Evolutionary conservation across 1,284 basidiomycete genomes (phyloP).

Genomic region (Volvariella volvacea): DNA sequence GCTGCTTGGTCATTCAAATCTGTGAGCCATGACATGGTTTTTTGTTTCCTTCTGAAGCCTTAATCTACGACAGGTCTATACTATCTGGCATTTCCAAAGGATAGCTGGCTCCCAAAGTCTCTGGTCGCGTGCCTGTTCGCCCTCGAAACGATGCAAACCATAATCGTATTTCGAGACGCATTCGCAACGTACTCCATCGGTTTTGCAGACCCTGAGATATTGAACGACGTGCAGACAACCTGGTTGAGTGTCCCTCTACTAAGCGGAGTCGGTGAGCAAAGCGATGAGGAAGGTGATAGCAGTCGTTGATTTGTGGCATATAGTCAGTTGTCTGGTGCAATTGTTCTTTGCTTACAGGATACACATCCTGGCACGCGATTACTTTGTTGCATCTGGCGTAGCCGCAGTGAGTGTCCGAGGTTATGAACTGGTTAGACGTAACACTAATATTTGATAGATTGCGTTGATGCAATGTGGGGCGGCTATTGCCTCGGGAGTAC

Average conservation of each 20-base stretch:
- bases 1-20: constrained; percentile 12
- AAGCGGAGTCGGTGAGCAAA: constrained; percentile 10
- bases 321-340: constrained; percentile 20
- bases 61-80: constrained; percentile 14
- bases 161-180: constrained; percentile 10
- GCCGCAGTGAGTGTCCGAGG: constrained; percentile 17
- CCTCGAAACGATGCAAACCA: constrained; percentile 11
- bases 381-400: constrained; percentile 14
- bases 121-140: constrained; percentile 13
- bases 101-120: constrained; percentile 8
- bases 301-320: not conserved
- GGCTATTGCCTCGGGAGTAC: not conserved
- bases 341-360: constrained; percentile 22
- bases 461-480: not conserved
- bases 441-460: no score
- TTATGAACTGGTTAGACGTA: no score
- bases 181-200: constrained; percentile 10
- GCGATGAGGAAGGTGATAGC: not conserved
- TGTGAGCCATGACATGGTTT: constrained; percentile 10
- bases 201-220: constrained; percentile 4
- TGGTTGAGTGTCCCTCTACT: constrained; percentile 10
- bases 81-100: constrained; percentile 14
- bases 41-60: not conserved
- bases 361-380: constrained; percentile 15
- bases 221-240: not conserved